A percentile compares a stretch with the other conserved stretches of the same genome.
These are phyloP conservation scores for Ramicandelaber brevisporus DNA, from an alignment of 192 early-diverging fungal genomes.

Conservation along the genomic window DNA sequence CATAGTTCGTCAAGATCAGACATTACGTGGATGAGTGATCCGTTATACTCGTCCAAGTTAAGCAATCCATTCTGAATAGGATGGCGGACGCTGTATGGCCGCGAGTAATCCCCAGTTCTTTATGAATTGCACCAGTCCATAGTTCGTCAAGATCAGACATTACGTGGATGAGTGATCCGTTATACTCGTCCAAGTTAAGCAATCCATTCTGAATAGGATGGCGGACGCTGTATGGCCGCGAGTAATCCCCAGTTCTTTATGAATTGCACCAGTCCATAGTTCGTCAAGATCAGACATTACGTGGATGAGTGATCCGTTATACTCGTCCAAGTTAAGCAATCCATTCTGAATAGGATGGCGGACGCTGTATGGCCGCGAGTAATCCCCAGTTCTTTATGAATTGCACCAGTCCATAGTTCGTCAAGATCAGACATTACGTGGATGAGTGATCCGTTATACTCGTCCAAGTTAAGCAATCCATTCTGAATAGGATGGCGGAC, in stretches of 20 bases:
- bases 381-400: conserved; percentile 43
- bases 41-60: conserved; percentile 43
- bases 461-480: conserved; percentile 46
- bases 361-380: conserved; percentile 13
- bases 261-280: conserved; percentile 52
- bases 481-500: conserved; percentile 53
- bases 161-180: conserved; percentile 23
- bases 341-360: conserved; percentile 61
- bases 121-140: conserved; percentile 41
- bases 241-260: conserved; percentile 37
- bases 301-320: conserved; percentile 24
- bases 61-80: conserved; percentile 58
- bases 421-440: conserved; percentile 50
- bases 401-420: conserved; percentile 47
- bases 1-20: conserved; percentile 61
- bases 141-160: conserved; percentile 56
- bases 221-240: conserved; percentile 17
- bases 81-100: conserved; percentile 24
- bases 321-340: conserved; percentile 48
- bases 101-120: conserved; percentile 35
- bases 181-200: conserved; percentile 50
- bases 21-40: conserved; percentile 28
- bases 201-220: conserved; percentile 61
- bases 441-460: conserved; percentile 31
- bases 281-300: conserved; percentile 48